phyloP scores from a whole-genome alignment of 495 filamentous ascomycete genomes.

The Penicillium cataractarum region DNA sequence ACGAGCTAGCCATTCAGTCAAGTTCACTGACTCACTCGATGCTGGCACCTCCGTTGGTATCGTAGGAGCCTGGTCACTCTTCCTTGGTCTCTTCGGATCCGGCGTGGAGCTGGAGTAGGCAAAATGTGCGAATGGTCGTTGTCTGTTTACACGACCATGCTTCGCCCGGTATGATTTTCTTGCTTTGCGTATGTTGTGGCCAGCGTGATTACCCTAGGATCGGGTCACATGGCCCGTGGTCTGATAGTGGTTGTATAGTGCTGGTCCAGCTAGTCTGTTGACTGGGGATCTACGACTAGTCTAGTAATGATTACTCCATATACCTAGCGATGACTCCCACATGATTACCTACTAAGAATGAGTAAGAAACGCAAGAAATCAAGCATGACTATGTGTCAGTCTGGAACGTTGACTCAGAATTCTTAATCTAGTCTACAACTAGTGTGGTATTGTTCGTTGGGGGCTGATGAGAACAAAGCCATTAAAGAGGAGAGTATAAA shows the following conservation, averaged over 20 bases:
- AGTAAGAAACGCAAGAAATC: not conserved
- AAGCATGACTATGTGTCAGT: not conserved
- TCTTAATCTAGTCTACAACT: not conserved
- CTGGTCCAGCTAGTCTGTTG: not conserved
- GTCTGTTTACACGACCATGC: not conserved
- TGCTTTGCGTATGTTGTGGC: not conserved
- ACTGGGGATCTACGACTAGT: not conserved
- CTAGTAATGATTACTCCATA: not conserved
- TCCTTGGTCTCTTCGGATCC: not conserved
- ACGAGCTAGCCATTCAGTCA: not conserved
- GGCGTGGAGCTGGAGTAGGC: not conserved
- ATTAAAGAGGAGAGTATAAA: not conserved
- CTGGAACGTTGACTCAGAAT: not conserved
- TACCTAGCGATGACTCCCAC: not conserved
- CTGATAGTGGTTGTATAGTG: not conserved
- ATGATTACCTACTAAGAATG: not conserved
- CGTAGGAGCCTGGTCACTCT: not conserved
- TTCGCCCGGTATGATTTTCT: not conserved
- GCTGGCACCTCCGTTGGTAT: not conserved
- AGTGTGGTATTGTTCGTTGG: not conserved
- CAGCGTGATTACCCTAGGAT: not conserved
- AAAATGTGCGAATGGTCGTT: not conserved
- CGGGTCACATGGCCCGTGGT: not conserved
- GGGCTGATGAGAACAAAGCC: not conserved
- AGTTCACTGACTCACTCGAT: not conserved